A percentile compares a stretch with the other conserved stretches of the same genome.
These are phyloP conservation scores for Colletotrichum karsti DNA, from an alignment of 2,329 filamentous ascomycete species.

Conservation along the genomic window DNA sequence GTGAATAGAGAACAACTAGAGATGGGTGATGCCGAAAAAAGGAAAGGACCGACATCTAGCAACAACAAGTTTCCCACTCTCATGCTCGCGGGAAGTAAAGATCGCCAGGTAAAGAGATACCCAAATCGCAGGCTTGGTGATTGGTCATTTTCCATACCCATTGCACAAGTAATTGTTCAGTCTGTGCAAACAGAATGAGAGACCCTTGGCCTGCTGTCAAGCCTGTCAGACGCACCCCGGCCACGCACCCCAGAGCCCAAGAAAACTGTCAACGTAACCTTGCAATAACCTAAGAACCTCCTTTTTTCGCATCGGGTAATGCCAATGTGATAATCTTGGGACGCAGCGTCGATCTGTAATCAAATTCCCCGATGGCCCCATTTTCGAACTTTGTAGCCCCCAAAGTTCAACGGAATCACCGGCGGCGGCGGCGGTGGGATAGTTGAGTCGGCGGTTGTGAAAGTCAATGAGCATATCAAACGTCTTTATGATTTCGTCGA, in stretches of 20 bases:
- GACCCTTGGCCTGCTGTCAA: background rate
- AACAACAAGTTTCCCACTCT: background rate
- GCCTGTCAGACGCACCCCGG: background rate
- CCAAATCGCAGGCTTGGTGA: background rate
- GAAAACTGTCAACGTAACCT: background rate
- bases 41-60: background rate
- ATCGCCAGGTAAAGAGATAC: background rate
- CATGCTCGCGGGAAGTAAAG: background rate
- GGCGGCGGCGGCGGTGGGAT: background rate
- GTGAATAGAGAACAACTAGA: background rate
- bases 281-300: conserved; percentile 1
- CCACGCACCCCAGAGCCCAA: background rate
- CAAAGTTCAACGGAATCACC: background rate
- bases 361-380: conserved; percentile 9
- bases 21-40: background rate
- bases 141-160: background rate
- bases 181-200: background rate
- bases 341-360: conserved; percentile 4
- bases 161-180: background rate
- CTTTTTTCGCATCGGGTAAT: background rate
- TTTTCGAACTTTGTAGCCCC: background rate
- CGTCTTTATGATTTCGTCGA: background rate
- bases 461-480: background rate
- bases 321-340: conserved; percentile 4
- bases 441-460: background rate